Conservation (phyloP, 305 asterid species). For the Fraxinus greggii region DNA sequence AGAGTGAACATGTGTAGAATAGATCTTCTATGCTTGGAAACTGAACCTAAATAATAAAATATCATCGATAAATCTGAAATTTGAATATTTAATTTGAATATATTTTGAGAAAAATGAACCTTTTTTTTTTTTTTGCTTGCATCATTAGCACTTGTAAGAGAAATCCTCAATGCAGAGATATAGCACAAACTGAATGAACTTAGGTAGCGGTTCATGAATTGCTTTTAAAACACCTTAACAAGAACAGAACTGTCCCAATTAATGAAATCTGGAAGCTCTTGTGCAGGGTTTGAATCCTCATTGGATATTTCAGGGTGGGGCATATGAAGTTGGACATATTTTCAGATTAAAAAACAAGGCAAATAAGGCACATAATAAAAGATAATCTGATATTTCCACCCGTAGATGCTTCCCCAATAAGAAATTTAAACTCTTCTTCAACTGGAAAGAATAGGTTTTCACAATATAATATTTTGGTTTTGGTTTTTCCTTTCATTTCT, state of each 20-base stretch:
- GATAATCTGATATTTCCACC: neutral
- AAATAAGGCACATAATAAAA: neutral
- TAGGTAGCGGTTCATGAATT: neutral
- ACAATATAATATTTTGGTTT: neutral
- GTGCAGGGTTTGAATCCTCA: neutral
- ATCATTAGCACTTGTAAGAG: neutral
- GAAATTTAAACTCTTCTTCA: neutral
- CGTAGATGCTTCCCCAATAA: neutral
- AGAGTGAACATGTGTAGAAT: neutral
- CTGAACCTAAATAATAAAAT: neutral
- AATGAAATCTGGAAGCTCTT: conserved; percentile 18
- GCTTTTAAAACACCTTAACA: neutral
- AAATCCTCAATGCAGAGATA: neutral
- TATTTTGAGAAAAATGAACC: neutral
- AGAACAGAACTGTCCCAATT: neutral
- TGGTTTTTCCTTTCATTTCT: neutral
- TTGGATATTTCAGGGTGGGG: neutral
- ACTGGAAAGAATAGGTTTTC: neutral
- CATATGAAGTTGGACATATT: neutral
- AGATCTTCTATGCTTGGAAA: neutral
- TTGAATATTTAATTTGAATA: neutral
- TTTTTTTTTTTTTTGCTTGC: too few relatives aligned
- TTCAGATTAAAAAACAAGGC: neutral
- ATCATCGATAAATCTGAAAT: neutral
- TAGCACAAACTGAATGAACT: neutral